Conservation (phyloP, 192 early-diverging fungal species). For the Umbelopsis ramanniana region DNA sequence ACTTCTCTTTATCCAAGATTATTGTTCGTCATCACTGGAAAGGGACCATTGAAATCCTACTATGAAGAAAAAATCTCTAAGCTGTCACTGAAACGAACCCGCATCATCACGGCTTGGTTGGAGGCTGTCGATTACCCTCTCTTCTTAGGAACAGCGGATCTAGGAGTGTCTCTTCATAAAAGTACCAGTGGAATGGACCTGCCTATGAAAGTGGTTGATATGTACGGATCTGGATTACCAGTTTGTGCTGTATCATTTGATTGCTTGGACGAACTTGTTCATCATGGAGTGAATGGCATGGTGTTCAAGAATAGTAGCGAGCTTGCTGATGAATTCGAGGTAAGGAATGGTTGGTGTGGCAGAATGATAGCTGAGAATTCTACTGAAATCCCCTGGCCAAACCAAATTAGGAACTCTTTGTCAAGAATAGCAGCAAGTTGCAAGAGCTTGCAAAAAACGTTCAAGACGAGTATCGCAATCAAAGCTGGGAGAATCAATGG, state of each 20-base stretch:
- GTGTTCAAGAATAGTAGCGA: constrained; percentile 62
- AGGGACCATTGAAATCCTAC: constrained; percentile 76
- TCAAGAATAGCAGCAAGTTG: constrained; percentile 4
- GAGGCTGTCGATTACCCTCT: constrained; percentile 80
- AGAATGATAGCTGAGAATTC: background rate
- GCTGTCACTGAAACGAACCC: constrained; percentile 54
- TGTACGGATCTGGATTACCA: constrained; percentile 96
- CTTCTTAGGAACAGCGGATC: constrained; percentile 87
- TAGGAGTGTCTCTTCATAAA: constrained; percentile 92
- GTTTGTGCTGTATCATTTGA: constrained; percentile 77
- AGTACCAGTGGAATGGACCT: constrained; percentile 95
- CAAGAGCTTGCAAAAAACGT: constrained; percentile 23
- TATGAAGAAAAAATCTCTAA: constrained; percentile 71
- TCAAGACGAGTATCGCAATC: constrained; percentile 9
- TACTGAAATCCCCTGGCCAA: background rate
- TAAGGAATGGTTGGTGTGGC: constrained; percentile 34
- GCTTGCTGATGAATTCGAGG: constrained; percentile 68
- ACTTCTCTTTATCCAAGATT: constrained; percentile 54
- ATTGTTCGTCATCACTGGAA: constrained; percentile 90
- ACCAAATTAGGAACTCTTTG: constrained; percentile 22
- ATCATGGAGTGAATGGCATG: constrained; percentile 65
- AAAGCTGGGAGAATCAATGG: constrained; percentile 31
- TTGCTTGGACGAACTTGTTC: constrained; percentile 74
- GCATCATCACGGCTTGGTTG: constrained; percentile 84
- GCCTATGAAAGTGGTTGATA: constrained; percentile 98